Evolutionary conservation across 2,329 filamentous ascomycete genomes (phyloP).

Genomic region (Lecanicillium sp.): DNA sequence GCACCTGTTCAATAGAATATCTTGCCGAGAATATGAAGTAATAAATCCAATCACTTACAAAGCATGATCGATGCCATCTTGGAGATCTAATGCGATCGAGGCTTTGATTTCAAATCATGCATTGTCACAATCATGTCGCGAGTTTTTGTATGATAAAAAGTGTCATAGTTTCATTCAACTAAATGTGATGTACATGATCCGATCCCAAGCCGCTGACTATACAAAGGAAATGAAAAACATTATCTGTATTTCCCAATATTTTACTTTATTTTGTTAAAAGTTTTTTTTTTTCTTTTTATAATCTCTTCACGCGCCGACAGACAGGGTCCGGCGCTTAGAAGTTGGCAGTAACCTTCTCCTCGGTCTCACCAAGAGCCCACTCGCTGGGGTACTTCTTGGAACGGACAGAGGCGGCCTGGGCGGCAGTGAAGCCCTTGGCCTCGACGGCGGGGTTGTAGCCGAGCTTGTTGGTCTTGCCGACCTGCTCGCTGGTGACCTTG

Average conservation of each 20-base stretch:
- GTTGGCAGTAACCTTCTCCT: conserved; percentile 34
- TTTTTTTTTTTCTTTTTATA: background rate
- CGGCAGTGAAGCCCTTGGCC: conserved; percentile 80
- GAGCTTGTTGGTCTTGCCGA: conserved; percentile 61
- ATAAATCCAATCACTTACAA: no score
- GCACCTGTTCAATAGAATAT: no score
- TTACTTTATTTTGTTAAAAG: background rate
- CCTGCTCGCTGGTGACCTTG: conserved; percentile 53
- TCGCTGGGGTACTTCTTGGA: conserved; percentile 59
- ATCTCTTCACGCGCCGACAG: background rate
- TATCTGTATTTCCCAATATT: background rate
- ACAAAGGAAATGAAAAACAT: background rate
- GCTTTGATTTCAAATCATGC: no score
- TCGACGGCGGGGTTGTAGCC: conserved; percentile 91
- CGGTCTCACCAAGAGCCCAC: conserved; percentile 69
- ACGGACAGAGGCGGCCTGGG: conserved; percentile 65
- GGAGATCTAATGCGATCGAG: no score
- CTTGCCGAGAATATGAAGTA: no score
- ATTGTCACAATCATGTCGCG: background rate
- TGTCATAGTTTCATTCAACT: conserved; percentile 9
- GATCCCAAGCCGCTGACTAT: conserved; percentile 11
- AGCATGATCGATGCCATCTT: no score
- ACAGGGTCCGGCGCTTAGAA: no score
- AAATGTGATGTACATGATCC: conserved; percentile 12
- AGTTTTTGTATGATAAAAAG: background rate